Base-by-base conservation (phyloP, 371 early-diverging fungal genomes). In the Haplosporangium sp. region DNA sequence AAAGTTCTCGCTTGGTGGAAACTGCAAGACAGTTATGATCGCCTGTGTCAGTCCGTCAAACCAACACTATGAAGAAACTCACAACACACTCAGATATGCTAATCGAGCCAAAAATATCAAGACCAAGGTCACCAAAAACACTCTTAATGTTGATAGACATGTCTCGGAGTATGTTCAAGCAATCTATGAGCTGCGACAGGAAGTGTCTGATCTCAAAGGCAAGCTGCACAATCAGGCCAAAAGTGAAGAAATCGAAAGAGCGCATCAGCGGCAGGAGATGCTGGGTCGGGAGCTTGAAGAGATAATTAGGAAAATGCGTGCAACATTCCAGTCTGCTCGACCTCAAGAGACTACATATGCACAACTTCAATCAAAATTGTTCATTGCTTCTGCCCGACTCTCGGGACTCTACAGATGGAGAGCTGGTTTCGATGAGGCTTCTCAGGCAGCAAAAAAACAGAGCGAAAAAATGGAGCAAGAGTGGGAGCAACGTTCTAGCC, bases 1-100 rank as follows among this genome's bases (percentile, higher is more conserved):
- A 27, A 95, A 98, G 82, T 89, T 91, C 63, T 94, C 95, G 10
- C 85, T 96, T 50, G 93, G 94, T 45, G 95, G 95, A 67, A 90
- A 93, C 72, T 93, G 96, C 81, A 89, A 91, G 56, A 92, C 93
- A 6, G 92, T 95, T 38, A 96, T 96, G 95, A 94, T 96, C 61
- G 94, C 93, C 15, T 95, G 92, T 72, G 91, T 96, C 53, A 92
- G 90, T 27, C 95, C 95, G 35, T 85, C 89, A 5, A 84, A 86
- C 37, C 82, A 84, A 37, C 90, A 94, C 71, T 92, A 88, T 64
- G 95, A 95, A 66, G 97, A 96, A 76, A 95, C 95, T 6, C 88
- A 91, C 66, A 95, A 95, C 78, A 98, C 97, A 2, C 87, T 98
- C 15, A 94, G 94, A 76, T 97, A 96, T 77, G 97, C 97, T 0